Percentiles rank a stretch among this genome's conserved stretches.
Conservation (phyloP, 83 land plant species). For the Larix sibirica region DNA sequence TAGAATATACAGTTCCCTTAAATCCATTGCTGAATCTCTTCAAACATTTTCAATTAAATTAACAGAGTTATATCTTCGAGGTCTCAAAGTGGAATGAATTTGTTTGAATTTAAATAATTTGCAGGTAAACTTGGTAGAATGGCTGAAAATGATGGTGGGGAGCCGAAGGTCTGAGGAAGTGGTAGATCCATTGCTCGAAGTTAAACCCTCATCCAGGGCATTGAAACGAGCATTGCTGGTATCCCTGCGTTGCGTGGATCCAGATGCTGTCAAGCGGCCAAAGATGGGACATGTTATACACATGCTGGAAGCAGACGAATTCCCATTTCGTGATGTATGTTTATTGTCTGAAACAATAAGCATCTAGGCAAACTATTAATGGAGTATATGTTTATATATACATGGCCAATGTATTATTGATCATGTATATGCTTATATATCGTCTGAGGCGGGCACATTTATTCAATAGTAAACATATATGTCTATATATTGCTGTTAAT, state of each 20-base stretch:
- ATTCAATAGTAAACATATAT: no score
- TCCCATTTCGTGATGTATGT: conserved; percentile 65
- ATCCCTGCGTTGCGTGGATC: conserved; percentile 74
- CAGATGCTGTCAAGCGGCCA: conserved; percentile 66
- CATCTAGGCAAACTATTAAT: no score
- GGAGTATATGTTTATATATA: no score
- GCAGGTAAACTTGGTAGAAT: conserved; percentile 79
- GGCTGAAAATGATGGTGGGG: conserved; percentile 81
- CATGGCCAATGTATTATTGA: no score
- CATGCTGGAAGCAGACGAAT: conserved; percentile 80
- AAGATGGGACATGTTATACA: conserved; percentile 75
- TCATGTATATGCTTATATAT: no score
- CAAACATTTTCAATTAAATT: not conserved
- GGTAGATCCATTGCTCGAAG: conserved; percentile 57
- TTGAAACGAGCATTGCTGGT: conserved; percentile 61
- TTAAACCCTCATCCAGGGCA: conserved; percentile 56
- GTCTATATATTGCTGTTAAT: no score
- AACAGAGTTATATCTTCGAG: not conserved
- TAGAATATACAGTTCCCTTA: not conserved
- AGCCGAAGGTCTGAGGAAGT: conserved; percentile 74
- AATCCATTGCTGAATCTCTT: not conserved
- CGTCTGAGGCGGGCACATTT: no score
- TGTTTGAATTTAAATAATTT: not conserved
- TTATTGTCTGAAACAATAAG: no score
- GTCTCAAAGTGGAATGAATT: no score